Evolutionary conservation across 495 filamentous ascomycete genomes (phyloP), one percentile per base, ranked within the genome.

Genomic region (Xylaria flabelliformis): DNA sequence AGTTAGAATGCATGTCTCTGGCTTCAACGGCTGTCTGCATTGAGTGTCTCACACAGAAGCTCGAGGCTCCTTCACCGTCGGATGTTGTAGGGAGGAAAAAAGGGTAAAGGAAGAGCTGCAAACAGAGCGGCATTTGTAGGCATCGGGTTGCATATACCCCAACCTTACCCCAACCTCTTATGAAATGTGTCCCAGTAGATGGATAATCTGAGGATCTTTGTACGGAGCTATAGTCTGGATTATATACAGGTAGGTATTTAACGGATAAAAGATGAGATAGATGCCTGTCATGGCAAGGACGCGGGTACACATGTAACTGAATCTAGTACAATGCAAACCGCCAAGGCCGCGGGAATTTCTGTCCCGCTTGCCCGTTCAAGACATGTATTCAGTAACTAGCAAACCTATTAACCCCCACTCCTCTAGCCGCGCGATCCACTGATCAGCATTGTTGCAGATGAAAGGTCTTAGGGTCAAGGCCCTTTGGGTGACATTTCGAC

Each of bases 351-450:
- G 24, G 51, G 24, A 56, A 26, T 53, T 53, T 29, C 51, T 24
- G 19, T 55, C 51, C 24, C 24, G 51, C 36, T 39, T 39, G 36
- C 36, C 36, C 36, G 36, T 39, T 8, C 36, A 39, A 39, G 36
- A 39, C 36, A 39, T 39, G 36, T 39, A 39, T 39, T 39, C 36
- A 39, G 36, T 39, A n/a, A n/a, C n/a, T n/a, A 39, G 36, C 36
- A 39, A 39, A 39, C 56, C 34, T 17, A 15, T 8, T 32, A 6
- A 59, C 34, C 17, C 17, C 29, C 58, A 39, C 58, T 61, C 29
- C 21, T 29, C 36, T 63, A 63, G 42, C n/a, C 21, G 61, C 21
- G 61, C 44, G 34, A 44, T 42, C 61, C 61, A 63, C 61, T 63
- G 61, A 63, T 63, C 61, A 39, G n/a, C 61, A 4, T 39, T 19